These are phyloP conservation scores for Hypoxylon fuscum DNA, from an alignment of 495 filamentous ascomycete genomes.

Conservation along the genomic window DNA sequence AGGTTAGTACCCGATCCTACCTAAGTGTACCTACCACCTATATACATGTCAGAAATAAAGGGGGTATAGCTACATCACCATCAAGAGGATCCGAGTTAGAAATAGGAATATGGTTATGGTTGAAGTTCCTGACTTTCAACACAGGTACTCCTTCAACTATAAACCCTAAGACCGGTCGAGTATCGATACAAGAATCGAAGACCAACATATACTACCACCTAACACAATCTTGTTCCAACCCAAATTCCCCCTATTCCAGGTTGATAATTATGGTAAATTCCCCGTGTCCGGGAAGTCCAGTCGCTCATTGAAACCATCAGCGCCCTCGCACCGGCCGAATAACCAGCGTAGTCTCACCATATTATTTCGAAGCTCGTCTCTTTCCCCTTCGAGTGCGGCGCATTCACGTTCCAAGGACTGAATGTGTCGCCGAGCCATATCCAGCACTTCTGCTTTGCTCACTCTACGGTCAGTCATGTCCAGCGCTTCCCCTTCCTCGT, in stretches of 20 bases:
- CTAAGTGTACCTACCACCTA: too few species aligned
- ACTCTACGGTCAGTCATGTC: constrained; percentile 49
- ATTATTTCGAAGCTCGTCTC: constrained; percentile 43
- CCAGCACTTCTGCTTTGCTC: constrained; percentile 59
- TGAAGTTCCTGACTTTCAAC: constrained; percentile 24
- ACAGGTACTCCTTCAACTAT: background rate
- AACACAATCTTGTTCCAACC: background rate
- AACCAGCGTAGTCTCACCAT: constrained; percentile 46
- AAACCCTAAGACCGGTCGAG: constrained; percentile 24
- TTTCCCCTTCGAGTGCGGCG: constrained; percentile 47
- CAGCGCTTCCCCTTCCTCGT: constrained; percentile 35
- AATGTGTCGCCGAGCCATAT: constrained; percentile 56
- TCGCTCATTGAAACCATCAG: constrained; percentile 20
- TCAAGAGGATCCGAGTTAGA: too few species aligned
- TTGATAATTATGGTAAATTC: constrained; percentile 1
- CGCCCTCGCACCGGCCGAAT: constrained; percentile 40
- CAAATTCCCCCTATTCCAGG: constrained; percentile 2
- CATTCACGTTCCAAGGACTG: constrained; percentile 50
- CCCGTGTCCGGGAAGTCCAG: constrained; percentile 21
- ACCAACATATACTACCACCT: background rate
- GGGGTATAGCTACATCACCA: too few species aligned
- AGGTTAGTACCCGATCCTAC: too few species aligned
- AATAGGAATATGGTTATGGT: constrained; percentile 11
- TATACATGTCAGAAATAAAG: too few species aligned
- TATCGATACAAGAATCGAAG: constrained; percentile 32